Base-by-base conservation (phyloP, 2,329 filamentous ascomycete species). In the Stromatinia cepivora region DNA sequence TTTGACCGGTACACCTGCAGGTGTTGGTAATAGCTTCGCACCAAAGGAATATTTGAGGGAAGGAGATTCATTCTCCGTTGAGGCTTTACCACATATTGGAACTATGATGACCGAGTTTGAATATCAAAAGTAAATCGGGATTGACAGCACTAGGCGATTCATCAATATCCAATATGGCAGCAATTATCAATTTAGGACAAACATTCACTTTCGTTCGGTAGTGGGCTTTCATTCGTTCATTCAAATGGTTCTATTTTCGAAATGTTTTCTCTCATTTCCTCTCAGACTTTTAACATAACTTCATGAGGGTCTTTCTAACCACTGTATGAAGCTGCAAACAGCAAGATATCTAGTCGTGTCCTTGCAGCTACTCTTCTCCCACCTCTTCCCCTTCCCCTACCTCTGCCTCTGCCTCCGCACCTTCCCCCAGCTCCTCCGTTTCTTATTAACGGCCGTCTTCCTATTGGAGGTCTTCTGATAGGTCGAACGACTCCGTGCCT, bases 1-100 rank as follows among this genome's bases (percentile, higher is more conserved):
- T 10, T 79, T 84, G 78, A 84, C 82, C 0, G 82, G 82, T 6
- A 85, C 82, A 0, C 82, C 82, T 2, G 78, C 78, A 53, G 82
- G 82, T 73, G 74, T 78, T 48, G 76, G 76, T 3, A 72, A 73
- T 25, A 70, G 72, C 22, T 74, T 72, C 36, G 56, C 70, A 11
- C 76, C 83, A 3, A 80, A 82, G 72, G 80, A 81, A 68, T 82
- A 80, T 70, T 72, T 85, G 67, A 80, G 78, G 70, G 78, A 79
- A 3, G 82, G 83, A 1, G 82, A 84, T 70, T 80, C 82, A 71
- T 84, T 85, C 72, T 77, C 79, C 0, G 82, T 85, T 7, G 82
- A 84, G 78, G 78, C 85, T 69, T 72, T 81, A 66, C 83, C 83
- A 20, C 76, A 83, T 74, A 80, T 85, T 63, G 83, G 83, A 13